phyloP scores from a whole-genome alignment of 179 eudicot species.

The Silene vulgaris region DNA sequence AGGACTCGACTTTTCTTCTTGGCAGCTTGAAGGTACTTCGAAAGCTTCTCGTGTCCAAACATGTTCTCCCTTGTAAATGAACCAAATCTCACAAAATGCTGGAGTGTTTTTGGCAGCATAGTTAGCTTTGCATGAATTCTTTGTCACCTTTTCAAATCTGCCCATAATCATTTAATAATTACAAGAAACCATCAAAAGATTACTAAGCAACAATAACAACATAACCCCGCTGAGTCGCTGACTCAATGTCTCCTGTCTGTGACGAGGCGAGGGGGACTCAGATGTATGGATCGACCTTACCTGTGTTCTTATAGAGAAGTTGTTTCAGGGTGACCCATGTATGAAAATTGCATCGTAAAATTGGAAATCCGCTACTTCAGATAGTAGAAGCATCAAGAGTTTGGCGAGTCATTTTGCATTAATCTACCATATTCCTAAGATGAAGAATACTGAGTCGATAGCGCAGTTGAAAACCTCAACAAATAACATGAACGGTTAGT shows the following conservation, averaged over 20 bases:
- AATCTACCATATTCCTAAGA: too few relatives aligned
- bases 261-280: too few relatives aligned
- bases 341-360: too few relatives aligned
- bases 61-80: conserved; percentile 61
- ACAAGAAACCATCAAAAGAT: conserved; percentile 1
- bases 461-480: too few relatives aligned
- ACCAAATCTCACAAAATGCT: conserved; percentile 64
- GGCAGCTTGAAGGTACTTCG: conserved; percentile 22
- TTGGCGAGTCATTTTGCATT: too few relatives aligned
- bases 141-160: conserved; percentile 56
- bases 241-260: too few relatives aligned
- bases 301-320: too few relatives aligned
- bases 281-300: too few relatives aligned
- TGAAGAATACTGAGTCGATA: too few relatives aligned
- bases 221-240: not conserved
- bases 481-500: not conserved
- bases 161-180: conserved; percentile 6
- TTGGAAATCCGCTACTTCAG: too few relatives aligned
- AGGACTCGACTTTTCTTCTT: conserved; percentile 20
- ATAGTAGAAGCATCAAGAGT: too few relatives aligned
- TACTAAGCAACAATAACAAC: not conserved
- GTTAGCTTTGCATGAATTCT: conserved; percentile 46
- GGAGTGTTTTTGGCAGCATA: conserved; percentile 67
- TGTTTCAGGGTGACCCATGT: too few relatives aligned
- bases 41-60: conserved; percentile 63